Conservation (phyloP, 768 basidiomycete genomes). For the Mycena belliarum region DNA sequence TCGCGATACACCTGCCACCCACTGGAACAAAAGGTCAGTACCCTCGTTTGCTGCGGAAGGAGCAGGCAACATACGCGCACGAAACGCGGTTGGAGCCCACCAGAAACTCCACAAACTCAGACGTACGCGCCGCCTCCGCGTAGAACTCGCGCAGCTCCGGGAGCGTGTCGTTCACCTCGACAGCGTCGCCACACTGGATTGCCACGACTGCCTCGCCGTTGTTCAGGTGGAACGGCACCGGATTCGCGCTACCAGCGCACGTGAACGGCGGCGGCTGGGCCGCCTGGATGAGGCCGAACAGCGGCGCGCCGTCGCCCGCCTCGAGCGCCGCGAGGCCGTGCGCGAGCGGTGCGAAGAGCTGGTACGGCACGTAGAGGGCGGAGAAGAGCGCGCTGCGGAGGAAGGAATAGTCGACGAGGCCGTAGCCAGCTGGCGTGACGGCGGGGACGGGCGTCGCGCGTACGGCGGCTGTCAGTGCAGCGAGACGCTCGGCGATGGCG, state of each 20-base stretch:
- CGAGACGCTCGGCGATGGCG: constrained; percentile 21
- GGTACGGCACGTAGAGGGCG: constrained; percentile 26
- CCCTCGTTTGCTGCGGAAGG: not conserved
- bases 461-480: constrained; percentile 18
- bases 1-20: not conserved
- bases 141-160: constrained; percentile 17
- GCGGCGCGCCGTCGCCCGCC: constrained; percentile 25
- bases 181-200: constrained; percentile 24
- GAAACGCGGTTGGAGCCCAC: constrained; percentile 14
- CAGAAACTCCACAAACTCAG: constrained; percentile 23
- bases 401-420: constrained; percentile 27
- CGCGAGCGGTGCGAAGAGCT: constrained; percentile 16
- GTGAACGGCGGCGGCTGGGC: not conserved
- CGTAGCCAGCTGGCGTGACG: constrained; percentile 21
- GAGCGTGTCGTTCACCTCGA: constrained; percentile 14
- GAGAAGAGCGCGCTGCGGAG: constrained; percentile 23
- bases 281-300: constrained; percentile 6
- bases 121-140: constrained; percentile 11
- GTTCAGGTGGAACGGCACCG: not conserved
- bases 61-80: constrained; percentile 22
- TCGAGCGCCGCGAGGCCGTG: constrained; percentile 28
- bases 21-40: not conserved
- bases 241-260: constrained; percentile 7
- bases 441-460: constrained; percentile 25
- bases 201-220: not conserved